phyloP scores from a whole-genome alignment of 345 rosid species.

The Citrus hindsii region DNA sequence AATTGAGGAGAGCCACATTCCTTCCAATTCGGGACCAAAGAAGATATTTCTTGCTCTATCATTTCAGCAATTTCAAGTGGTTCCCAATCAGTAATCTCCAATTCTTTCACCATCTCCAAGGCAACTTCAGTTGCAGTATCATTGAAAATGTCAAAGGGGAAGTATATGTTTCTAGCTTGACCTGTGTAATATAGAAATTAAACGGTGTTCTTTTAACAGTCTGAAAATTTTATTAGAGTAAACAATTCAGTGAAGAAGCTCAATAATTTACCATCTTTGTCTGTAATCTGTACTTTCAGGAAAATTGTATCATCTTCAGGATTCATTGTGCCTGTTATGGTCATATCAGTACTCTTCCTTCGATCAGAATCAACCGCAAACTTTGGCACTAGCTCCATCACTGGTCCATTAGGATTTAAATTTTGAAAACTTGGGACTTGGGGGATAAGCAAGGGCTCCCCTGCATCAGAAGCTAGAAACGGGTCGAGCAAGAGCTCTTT shows the following conservation, averaged over 20 bases:
- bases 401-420: conserved; percentile 25
- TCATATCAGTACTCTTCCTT: conserved; percentile 65
- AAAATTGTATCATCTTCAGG: conserved; percentile 72
- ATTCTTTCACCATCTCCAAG: conserved; percentile 83
- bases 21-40: conserved; percentile 68
- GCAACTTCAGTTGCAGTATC: conserved; percentile 87
- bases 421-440: conserved; percentile 27
- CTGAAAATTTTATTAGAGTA: neutral
- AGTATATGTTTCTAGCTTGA: conserved; percentile 71
- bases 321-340: conserved; percentile 73
- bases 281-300: conserved; percentile 82
- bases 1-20: conserved; percentile 24
- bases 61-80: conserved; percentile 68
- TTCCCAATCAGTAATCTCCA: conserved; percentile 74
- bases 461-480: conserved; percentile 52
- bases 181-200: conserved; percentile 46
- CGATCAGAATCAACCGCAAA: conserved; percentile 29
- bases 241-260: neutral
- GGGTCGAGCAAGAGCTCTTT: conserved; percentile 65
- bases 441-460: conserved; percentile 19
- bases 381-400: conserved; percentile 24
- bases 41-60: conserved; percentile 75
- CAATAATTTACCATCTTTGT: conserved; percentile 50
- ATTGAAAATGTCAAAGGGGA: conserved; percentile 63
- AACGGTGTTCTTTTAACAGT: neutral